phyloP scores from a whole-genome alignment of 2,329 filamentous ascomycete genomes.

The Paraphaeosphaeria minitans region DNA sequence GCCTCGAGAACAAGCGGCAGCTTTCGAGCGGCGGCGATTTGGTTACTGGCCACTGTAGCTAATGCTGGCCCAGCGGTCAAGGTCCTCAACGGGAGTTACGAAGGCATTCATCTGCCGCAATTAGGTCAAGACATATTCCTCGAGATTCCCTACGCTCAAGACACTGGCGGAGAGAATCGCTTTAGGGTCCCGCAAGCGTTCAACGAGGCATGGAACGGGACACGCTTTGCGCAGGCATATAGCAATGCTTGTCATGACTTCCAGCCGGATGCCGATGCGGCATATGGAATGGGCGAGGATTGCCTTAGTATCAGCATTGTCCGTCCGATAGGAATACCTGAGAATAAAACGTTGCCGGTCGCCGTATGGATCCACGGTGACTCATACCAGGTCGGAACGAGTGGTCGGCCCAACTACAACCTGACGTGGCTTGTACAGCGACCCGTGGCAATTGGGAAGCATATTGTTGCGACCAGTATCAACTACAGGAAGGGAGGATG shows the following conservation, averaged over 20 bases:
- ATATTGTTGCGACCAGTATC: constrained; percentile 44
- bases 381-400: constrained; percentile 51
- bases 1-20: constrained; percentile 24
- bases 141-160: constrained; percentile 62
- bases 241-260: constrained; percentile 49
- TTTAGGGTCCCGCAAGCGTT: constrained; percentile 58
- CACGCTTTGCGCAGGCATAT: constrained; percentile 48
- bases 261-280: constrained; percentile 25
- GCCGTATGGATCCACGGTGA: constrained; percentile 65
- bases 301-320: constrained; percentile 68
- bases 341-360: constrained; percentile 56
- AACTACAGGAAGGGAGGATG: constrained; percentile 65
- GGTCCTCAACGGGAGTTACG: constrained; percentile 44
- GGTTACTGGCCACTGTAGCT: constrained; percentile 19
- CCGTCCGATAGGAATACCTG: constrained; percentile 55
- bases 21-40: constrained; percentile 19
- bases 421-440: constrained; percentile 63
- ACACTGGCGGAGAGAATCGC: constrained; percentile 59
- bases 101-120: constrained; percentile 37
- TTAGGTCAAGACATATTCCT: constrained; percentile 55
- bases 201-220: constrained; percentile 51
- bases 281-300: constrained; percentile 57
- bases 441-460: constrained; percentile 43
- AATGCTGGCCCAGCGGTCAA: constrained; percentile 32
- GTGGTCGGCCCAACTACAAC: constrained; percentile 62